Conservation (phyloP, 495 filamentous ascomycete species). For the Jackrogersella minutella region DNA sequence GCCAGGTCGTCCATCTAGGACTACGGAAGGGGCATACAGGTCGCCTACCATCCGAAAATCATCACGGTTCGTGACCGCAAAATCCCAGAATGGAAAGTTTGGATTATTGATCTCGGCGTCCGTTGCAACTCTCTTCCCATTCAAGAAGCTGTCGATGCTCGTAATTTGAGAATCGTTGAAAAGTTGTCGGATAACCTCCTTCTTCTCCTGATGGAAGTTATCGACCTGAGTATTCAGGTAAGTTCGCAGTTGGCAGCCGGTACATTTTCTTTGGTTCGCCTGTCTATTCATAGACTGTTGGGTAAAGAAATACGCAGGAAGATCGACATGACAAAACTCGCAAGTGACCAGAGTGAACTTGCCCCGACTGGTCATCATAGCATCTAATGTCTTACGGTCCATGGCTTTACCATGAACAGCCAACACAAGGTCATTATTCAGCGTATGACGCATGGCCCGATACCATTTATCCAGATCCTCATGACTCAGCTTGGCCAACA, state of each 20-base stretch:
- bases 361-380: not conserved
- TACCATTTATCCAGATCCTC: not conserved
- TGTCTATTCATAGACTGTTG: not conserved
- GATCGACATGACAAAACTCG: not conserved
- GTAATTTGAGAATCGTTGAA: not conserved
- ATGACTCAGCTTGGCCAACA: not conserved
- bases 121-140: not conserved
- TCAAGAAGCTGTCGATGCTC: not conserved
- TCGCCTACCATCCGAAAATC: not conserved
- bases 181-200: not conserved
- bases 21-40: not conserved
- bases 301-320: constrained; percentile 33
- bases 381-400: not conserved
- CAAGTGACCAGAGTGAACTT: not conserved
- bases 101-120: not conserved
- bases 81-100: constrained; percentile 7
- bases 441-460: constrained; percentile 2
- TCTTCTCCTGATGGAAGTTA: constrained; percentile 16
- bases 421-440: constrained; percentile 33
- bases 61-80: not conserved
- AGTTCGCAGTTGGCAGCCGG: constrained; percentile 20
- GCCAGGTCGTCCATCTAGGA: constrained; percentile 12
- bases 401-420: constrained; percentile 19
- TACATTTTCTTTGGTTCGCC: not conserved
- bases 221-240: constrained; percentile 1